phyloP scores from a whole-genome alignment of 1,284 basidiomycete species.

The Cryptococcus sp. region DNA sequence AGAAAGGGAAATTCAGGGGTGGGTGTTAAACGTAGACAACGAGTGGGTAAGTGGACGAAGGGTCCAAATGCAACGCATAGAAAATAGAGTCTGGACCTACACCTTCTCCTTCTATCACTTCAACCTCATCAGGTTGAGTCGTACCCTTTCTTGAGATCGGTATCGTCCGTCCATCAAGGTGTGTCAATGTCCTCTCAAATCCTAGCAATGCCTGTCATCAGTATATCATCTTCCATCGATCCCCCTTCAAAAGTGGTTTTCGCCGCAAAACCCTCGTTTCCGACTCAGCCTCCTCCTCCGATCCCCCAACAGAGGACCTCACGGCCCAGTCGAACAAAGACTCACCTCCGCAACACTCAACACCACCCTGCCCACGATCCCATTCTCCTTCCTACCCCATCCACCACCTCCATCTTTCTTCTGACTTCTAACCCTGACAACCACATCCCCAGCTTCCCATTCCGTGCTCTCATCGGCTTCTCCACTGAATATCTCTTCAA shows the following conservation, averaged over 20 bases:
- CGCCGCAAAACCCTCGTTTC: too few species aligned
- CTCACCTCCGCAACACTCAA: slow-evolving; percentile 82
- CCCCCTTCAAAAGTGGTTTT: too few species aligned
- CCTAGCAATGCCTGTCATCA: slow-evolving; percentile 44
- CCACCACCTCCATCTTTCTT: slow-evolving; percentile 61
- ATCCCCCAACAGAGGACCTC: too few species aligned
- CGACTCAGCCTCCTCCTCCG: too few species aligned
- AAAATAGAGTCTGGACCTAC: too few species aligned
- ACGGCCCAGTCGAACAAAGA: slow-evolving; percentile 1
- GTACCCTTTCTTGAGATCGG: slow-evolving; percentile 66
- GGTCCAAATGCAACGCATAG: too few species aligned
- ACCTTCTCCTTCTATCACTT: slow-evolving; percentile 78
- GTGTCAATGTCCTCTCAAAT: slow-evolving; percentile 67
- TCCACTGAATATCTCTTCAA: slow-evolving; percentile 84
- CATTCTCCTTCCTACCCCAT: slow-evolving; percentile 80
- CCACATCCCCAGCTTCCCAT: slow-evolving; percentile 85
- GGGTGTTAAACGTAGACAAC: too few species aligned
- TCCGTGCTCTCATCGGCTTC: slow-evolving; percentile 91
- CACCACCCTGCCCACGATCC: slow-evolving; percentile 82
- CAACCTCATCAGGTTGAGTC: slow-evolving; percentile 90
- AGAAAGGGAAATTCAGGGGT: too few species aligned
- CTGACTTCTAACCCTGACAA: slow-evolving; percentile 72
- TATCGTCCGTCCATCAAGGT: slow-evolving; percentile 81
- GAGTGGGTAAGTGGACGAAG: too few species aligned
- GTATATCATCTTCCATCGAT: background rate